Evolutionary conservation across 192 early-diverging fungal species (phyloP).

Genomic region (Umbelopsis vinacea): DNA sequence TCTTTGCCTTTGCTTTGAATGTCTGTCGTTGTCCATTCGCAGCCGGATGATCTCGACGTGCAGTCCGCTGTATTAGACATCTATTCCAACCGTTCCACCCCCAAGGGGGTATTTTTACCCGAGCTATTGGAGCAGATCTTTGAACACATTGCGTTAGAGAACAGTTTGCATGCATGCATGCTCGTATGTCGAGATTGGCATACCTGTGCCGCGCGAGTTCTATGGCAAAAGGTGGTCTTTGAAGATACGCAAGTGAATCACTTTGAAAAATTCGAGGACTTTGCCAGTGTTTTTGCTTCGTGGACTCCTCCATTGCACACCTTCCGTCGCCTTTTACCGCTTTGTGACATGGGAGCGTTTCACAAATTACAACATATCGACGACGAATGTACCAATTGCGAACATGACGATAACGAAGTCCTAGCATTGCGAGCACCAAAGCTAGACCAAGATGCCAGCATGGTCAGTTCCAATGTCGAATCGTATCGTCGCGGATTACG

Average conservation of each 20-base stretch:
- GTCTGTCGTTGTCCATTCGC: constrained; percentile 1
- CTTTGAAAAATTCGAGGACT: constrained; percentile 25
- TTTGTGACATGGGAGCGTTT: constrained; percentile 2
- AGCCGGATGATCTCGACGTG: background rate
- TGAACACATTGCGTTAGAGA: background rate
- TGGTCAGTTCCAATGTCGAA: background rate
- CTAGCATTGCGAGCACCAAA: background rate
- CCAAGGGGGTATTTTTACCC: constrained; percentile 16
- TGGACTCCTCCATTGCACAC: constrained; percentile 11
- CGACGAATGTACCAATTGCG: background rate
- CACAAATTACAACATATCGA: constrained; percentile 1
- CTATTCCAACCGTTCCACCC: background rate
- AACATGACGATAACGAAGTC: background rate
- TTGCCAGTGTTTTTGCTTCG: constrained; percentile 6
- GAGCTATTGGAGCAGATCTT: constrained; percentile 19
- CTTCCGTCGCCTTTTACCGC: constrained; percentile 3
- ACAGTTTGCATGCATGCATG: constrained; percentile 28
- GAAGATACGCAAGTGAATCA: constrained; percentile 32
- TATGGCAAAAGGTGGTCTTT: constrained; percentile 41
- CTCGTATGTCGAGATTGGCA: constrained; percentile 41
- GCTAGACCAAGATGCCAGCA: background rate
- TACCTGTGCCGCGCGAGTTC: constrained; percentile 26
- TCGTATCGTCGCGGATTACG: constrained; percentile 26
- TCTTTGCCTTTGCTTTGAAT: constrained; percentile 11
- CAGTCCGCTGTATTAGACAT: background rate